Conservation (phyloP, 129 eudicot species). For the Calendula officinalis region DNA sequence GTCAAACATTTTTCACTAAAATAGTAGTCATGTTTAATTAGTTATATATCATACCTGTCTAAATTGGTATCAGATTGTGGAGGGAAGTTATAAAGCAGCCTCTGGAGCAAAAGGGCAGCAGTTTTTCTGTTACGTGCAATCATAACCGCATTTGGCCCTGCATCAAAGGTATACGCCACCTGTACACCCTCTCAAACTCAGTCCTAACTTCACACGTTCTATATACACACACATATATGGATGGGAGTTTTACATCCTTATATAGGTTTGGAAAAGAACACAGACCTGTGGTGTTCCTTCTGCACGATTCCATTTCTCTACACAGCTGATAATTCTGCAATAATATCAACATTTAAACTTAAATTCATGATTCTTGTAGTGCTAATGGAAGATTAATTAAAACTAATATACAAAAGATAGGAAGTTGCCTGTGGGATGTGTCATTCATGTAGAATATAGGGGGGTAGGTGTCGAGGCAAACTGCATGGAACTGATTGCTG, state of each 20-base stretch:
- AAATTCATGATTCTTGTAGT: background rate
- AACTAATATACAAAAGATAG: background rate
- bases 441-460: constrained; percentile 97
- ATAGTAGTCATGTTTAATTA: background rate
- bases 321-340: constrained; percentile 89
- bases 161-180: constrained; percentile 97
- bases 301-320: constrained; percentile 96
- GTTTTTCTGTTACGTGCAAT: constrained; percentile 76
- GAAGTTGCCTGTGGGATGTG: constrained; percentile 88
- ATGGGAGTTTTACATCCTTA: background rate
- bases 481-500: constrained; percentile 98
- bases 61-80: constrained; percentile 66
- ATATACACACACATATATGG: background rate
- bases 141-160: constrained; percentile 95
- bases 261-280: constrained; percentile 7
- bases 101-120: constrained; percentile 73
- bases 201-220: constrained; percentile 10
- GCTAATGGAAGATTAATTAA: background rate
- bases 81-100: constrained; percentile 82
- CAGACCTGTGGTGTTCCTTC: constrained; percentile 95
- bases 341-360: constrained; percentile 14
- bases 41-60: constrained; percentile 50
- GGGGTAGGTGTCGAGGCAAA: constrained; percentile 90
- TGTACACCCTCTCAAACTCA: constrained; percentile 29
- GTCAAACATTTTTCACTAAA: too few relatives aligned